Evolutionary conservation across 2,329 filamentous ascomycete genomes (phyloP).

Genomic region (Alternaria sp.): DNA sequence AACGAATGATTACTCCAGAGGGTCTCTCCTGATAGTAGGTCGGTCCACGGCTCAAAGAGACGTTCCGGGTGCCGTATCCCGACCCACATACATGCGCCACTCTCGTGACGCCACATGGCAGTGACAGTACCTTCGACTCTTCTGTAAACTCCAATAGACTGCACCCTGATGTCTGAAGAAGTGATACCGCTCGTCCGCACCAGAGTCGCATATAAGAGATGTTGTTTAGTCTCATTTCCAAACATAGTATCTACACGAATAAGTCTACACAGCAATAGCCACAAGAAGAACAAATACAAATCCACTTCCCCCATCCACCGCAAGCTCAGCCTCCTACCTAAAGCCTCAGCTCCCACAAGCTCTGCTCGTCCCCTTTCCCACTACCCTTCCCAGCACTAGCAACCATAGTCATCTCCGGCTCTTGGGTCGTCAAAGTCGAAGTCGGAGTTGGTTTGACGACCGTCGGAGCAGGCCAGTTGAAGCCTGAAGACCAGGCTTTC

Average conservation of each 20-base stretch:
- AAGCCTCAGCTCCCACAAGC: neutral
- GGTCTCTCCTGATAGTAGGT: too few relatives aligned
- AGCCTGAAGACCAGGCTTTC: neutral
- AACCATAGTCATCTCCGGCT: neutral
- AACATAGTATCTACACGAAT: neutral
- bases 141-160: neutral
- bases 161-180: fast-evolving
- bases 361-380: neutral
- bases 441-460: neutral
- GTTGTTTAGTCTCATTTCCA: neutral
- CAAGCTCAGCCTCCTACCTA: neutral
- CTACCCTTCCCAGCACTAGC: neutral
- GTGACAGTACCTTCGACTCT: neutral
- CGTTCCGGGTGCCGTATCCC: neutral
- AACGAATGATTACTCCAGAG: neutral
- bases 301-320: neutral
- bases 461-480: neutral
- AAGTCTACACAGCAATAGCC: neutral
- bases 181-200: neutral
- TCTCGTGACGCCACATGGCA: neutral
- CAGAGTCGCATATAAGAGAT: neutral
- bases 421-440: neutral
- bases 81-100: neutral
- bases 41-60: neutral
- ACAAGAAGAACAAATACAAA: neutral